phyloP scores from a whole-genome alignment of 2,329 filamentous ascomycete species.

The Venturia carpophila region DNA sequence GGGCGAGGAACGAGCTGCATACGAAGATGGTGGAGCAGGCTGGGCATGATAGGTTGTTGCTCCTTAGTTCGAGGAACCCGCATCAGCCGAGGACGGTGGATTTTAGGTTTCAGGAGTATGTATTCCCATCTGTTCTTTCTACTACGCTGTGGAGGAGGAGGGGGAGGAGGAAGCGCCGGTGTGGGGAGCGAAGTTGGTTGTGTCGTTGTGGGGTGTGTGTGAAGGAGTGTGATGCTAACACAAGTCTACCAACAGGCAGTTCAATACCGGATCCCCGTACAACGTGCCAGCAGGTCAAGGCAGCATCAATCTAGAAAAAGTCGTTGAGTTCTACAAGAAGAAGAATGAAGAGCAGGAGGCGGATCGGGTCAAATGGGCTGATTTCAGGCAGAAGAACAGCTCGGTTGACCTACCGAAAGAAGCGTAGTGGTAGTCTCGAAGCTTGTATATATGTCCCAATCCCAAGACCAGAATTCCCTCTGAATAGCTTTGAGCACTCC shows the following conservation, averaged over 20 bases:
- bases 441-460: background rate
- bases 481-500: no score
- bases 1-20: constrained; percentile 16
- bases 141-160: background rate
- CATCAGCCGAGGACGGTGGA: background rate
- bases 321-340: constrained; percentile 18
- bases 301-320: constrained; percentile 14
- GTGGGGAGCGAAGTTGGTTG: no score
- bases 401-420: background rate
- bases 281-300: constrained; percentile 15
- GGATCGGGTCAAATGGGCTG: constrained; percentile 10
- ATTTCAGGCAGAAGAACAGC: constrained; percentile 5
- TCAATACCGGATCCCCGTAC: constrained; percentile 14
- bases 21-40: constrained; percentile 18
- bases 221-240: background rate
- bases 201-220: background rate
- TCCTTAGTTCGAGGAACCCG: constrained; percentile 11
- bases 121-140: background rate
- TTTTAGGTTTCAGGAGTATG: constrained; percentile 15
- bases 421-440: background rate
- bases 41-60: constrained; percentile 15
- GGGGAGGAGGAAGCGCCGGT: no score
- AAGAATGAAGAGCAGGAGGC: constrained; percentile 17
- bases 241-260: background rate
- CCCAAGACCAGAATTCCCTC: no score